Evolutionary conservation across 148 eudicot genomes (phyloP), one percentile per base, ranked within the genome.

Genomic region (Chenopodium suecicum): DNA sequence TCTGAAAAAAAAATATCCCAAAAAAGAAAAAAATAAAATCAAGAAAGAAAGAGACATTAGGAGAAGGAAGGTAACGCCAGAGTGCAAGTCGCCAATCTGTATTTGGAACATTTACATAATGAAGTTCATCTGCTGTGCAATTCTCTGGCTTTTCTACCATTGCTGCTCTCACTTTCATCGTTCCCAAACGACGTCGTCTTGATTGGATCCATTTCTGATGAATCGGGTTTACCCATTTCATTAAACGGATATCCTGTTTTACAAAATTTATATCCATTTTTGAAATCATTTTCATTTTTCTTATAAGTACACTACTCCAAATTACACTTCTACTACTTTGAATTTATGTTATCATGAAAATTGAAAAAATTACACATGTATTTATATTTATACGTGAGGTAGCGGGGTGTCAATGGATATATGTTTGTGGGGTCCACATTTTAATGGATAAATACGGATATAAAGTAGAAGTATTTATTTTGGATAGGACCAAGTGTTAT

Each of bases 121-220:
- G 98, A 44, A 94, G 92, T 87, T 94, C 92, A 78, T 94, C 97
- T 62, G 97, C 97, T 3, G 97, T 94, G 79, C 98, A 94, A 23
- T 85, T 79, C 74, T 86, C 56, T 32, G 98, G 98, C 83, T 92
- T 94, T 82, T 88, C 88, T 73, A 63, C 76, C 19, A 77, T 76
- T 16, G 74, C 64, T 70, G 65, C 79, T 50, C 67, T 68, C 69
- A 75, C 19, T 25, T 72, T 34, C 60, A 70, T 64, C 32, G 47
- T 41, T 46, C 25, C 2, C 7, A 23, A n/a, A 16, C 83, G 63
- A 65, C 75, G 62, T 9, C 63, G 84, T 19, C 19, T 19, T 9
- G 68, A 11, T 13, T 9, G 52, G 69, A 9, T 64, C 72, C 76
- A 64, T 44, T 23, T 46, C 7, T 63, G 74, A 13, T 32, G 82